A percentile compares a stretch with the other conserved stretches of the same genome.
phyloP scores from a whole-genome alignment of 2,329 filamentous ascomycete genomes.

The Fusarium denticulatum region DNA sequence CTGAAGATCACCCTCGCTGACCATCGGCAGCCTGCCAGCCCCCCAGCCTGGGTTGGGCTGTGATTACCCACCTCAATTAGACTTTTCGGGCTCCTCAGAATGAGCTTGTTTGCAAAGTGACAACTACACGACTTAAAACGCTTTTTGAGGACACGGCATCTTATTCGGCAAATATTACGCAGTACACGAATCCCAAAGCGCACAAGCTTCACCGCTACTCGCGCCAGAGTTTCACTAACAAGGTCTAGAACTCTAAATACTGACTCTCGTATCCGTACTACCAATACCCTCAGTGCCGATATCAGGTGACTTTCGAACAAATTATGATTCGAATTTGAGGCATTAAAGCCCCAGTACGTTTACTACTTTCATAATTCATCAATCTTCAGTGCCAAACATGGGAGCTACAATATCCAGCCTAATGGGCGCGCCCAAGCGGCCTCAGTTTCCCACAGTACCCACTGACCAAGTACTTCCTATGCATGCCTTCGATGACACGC shows the following conservation, averaged over 20 bases:
- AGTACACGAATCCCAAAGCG: background rate
- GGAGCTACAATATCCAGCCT: background rate
- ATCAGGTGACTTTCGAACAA: too few species aligned
- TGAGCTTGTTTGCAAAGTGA: background rate
- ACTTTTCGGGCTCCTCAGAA: background rate
- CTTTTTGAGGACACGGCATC: background rate
- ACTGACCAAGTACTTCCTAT: constrained; percentile 45
- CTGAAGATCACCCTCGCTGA: background rate
- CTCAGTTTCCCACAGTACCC: background rate
- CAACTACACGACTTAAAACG: background rate
- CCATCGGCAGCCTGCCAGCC: background rate
- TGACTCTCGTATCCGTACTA: background rate
- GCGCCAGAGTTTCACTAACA: background rate
- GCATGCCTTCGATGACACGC: constrained; percentile 47
- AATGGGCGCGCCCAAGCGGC: background rate
- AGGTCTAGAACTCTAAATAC: background rate
- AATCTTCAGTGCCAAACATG: background rate
- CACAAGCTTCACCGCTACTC: background rate
- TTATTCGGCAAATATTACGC: background rate
- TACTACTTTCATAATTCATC: accelerated
- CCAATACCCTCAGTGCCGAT: background rate
- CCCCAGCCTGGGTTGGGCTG: too few species aligned
- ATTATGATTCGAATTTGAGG: too few species aligned
- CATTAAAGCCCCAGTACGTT: background rate
- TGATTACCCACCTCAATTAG: background rate